Percentiles rank a stretch among this genome's conserved stretches.
phyloP scores from a whole-genome alignment of 495 filamentous ascomycete genomes.

The Cenococcum geophilum region DNA sequence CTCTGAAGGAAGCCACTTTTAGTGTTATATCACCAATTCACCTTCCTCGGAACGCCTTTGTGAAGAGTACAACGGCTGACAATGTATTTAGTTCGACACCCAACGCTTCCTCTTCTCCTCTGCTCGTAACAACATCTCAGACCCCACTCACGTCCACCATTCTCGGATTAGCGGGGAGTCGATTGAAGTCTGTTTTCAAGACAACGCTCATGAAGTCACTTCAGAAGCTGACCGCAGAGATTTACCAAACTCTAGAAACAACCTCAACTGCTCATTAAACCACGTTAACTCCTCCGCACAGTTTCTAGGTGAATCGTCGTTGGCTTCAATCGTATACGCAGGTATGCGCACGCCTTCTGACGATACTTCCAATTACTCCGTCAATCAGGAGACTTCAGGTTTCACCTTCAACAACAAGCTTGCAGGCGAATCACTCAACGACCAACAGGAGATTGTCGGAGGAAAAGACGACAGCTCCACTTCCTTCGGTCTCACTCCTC shows the following conservation, averaged over 20 bases:
- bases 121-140: background rate
- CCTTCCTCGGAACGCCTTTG: background rate
- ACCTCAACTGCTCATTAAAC: background rate
- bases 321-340: background rate
- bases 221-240: background rate
- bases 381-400: background rate
- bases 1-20: background rate
- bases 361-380: background rate
- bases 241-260: background rate
- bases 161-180: background rate
- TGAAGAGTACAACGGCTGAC: background rate
- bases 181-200: background rate
- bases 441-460: background rate
- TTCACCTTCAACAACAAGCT: too few relatives aligned
- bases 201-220: background rate
- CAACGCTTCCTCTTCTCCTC: constrained; percentile 11
- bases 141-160: background rate
- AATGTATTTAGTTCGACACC: constrained; percentile 11
- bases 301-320: background rate
- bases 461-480: background rate
- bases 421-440: too few relatives aligned
- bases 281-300: background rate
- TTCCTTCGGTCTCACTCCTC: background rate
- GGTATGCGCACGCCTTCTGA: background rate
- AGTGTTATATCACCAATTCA: constrained; percentile 1